Percentiles rank a stretch among this genome's conserved stretches.
These are phyloP conservation scores for Rubia occidens DNA, from an alignment of 305 asterid genomes.

Conservation along the genomic window DNA sequence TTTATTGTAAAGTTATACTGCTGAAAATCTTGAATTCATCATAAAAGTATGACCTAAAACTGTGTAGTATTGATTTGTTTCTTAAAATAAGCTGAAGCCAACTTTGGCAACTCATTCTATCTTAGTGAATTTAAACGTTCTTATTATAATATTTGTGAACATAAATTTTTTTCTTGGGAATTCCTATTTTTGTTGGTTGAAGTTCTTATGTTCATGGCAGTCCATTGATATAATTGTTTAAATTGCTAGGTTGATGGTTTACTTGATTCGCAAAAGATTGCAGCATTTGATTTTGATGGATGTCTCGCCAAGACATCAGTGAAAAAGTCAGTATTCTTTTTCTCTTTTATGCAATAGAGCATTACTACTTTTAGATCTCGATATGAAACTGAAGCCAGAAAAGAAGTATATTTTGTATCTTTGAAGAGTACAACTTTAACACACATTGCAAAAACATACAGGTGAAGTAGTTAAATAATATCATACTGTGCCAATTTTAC, in stretches of 20 bases:
- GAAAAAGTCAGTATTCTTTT: slow-evolving; percentile 40
- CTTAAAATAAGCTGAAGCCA: neutral
- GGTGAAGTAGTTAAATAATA: neutral
- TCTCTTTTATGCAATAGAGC: neutral
- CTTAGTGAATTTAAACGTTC: neutral
- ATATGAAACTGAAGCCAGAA: slow-evolving; percentile 6
- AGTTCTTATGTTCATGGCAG: slow-evolving; percentile 1
- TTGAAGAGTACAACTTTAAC: neutral
- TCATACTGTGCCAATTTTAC: neutral
- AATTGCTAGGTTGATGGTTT: slow-evolving; percentile 59
- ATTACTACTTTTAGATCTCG: slow-evolving; percentile 9
- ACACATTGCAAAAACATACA: neutral
- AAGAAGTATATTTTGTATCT: neutral
- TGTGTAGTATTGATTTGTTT: neutral
- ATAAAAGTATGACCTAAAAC: neutral
- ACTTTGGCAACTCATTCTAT: neutral
- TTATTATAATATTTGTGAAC: neutral
- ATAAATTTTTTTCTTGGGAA: neutral
- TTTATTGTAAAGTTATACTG: neutral
- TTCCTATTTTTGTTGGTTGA: neutral
- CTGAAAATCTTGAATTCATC: neutral
- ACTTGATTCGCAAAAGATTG: slow-evolving; percentile 68
- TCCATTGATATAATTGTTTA: neutral
- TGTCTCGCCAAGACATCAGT: slow-evolving; percentile 81
- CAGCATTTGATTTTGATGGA: slow-evolving; percentile 98